Percentiles rank a stretch among this genome's conserved stretches.
Conservation (phyloP, 2,329 filamentous ascomycete species). For the Blastomyces gilchristii region DNA sequence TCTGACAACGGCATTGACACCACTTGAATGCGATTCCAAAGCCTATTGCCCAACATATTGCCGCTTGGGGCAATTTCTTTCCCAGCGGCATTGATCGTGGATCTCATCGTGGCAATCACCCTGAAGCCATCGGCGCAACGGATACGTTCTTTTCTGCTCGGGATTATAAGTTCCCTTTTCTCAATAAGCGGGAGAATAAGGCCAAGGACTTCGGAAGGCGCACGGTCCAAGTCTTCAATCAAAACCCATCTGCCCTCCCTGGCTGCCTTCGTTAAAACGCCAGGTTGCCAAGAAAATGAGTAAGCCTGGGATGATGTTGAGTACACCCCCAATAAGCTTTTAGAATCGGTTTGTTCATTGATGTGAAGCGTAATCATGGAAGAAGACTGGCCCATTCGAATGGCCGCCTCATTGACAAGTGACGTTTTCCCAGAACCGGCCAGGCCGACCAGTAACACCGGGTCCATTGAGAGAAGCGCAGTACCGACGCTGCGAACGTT, state of each 20-base stretch:
- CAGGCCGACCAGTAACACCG: constrained; percentile 70
- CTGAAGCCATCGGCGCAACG: constrained; percentile 75
- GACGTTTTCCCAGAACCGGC: constrained; percentile 88
- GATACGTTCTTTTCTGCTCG: constrained; percentile 77
- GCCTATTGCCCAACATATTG: constrained; percentile 66
- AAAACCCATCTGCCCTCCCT: constrained; percentile 92
- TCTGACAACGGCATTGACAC: constrained; percentile 57
- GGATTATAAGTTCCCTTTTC: constrained; percentile 78
- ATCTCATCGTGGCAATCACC: constrained; percentile 84
- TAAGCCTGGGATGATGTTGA: constrained; percentile 78
- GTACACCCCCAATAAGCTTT: constrained; percentile 90
- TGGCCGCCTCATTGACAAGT: constrained; percentile 70
- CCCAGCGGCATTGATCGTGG: constrained; percentile 53
- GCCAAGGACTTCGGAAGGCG: constrained; percentile 89
- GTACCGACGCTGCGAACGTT: constrained; percentile 63
- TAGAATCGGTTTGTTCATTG: constrained; percentile 97
- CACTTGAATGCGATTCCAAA: constrained; percentile 74
- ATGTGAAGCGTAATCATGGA: constrained; percentile 89
- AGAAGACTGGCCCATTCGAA: constrained; percentile 64
- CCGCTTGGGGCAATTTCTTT: constrained; percentile 58
- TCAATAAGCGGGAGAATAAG: constrained; percentile 88
- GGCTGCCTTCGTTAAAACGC: constrained; percentile 87
- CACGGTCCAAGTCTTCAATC: constrained; percentile 92
- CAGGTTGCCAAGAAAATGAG: constrained; percentile 83
- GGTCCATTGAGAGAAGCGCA: constrained; percentile 56